Evolutionary conservation across 352 stramenopile species (phyloP), one percentile per base, ranked within the genome.

Genomic region (Phytophthora tentaculata): DNA sequence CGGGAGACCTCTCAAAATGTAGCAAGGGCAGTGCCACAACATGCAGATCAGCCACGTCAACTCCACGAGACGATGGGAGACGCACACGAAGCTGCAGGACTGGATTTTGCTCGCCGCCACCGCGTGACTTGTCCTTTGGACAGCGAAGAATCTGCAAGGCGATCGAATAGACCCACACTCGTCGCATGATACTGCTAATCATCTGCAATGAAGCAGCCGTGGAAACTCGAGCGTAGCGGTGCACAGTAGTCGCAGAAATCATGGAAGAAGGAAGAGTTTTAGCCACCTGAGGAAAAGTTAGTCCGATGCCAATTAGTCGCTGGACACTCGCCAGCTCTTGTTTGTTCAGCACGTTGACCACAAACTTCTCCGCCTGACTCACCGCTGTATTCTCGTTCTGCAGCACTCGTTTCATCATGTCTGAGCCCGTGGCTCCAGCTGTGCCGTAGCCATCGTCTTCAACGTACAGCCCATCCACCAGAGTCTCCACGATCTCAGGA

Each of bases 51-150:
- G 60, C 39, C 19, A 77, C 67, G 35, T 70, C 19, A 17, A 26
- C 57, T 47, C 41, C 51, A 41, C 32, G 29, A 29, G 29, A 39
- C 12, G 17, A 26, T 23, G 57, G 67, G 1, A 82, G 22, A 24
- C 63, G 63, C 32, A 82, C 52, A 13, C 62, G 52, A 39, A 84
- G 44, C 5, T 80, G 37, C 23, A 84, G 39, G 8, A 44, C 60
- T 35, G 58, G 39, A 20, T 71, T 71, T 17, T 20, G 22, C 10
- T 37, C 51, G 9, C 10, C 5, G 28, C 24, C 22, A 23, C 17
- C 32, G 43, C 29, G 9, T 13, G 29, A 37, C 9, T 10, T 37
- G 29, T 37, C 29, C 9, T 37, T 37, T 37, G 29, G 29, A 10
- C 29, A 37, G 29, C 26, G 43, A 45, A 50, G 22, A 23, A 68